Evolutionary conservation across 2,329 filamentous ascomycete genomes (phyloP).

Genomic region (Pestalotiopsis sp.): DNA sequence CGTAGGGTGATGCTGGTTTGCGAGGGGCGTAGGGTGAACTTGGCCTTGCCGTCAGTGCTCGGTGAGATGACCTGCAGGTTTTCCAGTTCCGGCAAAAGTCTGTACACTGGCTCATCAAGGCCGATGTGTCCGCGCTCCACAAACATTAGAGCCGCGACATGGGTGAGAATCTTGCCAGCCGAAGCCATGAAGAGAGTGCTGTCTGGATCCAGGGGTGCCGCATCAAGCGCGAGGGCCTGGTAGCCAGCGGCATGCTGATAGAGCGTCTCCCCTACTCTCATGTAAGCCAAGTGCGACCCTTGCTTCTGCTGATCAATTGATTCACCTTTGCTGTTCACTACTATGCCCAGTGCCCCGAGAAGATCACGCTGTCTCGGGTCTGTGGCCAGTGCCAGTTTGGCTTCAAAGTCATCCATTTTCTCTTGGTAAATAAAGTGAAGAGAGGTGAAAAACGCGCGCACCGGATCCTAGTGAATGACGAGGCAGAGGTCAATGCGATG

Average conservation of each 20-base stretch:
- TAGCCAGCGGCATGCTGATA: not conserved
- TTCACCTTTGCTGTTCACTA: slow-evolving; percentile 8
- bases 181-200: slow-evolving; percentile 10
- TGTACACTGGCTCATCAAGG: slow-evolving; percentile 47
- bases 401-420: slow-evolving; percentile 8
- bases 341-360: slow-evolving; percentile 2
- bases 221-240: slow-evolving; percentile 9
- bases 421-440: not conserved
- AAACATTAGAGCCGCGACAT: slow-evolving; percentile 46
- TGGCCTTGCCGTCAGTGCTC: slow-evolving; percentile 37
- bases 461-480: not conserved
- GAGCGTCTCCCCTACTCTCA: not conserved
- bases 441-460: not conserved
- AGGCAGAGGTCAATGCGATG: not conserved
- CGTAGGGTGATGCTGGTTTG: slow-evolving; percentile 42
- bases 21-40: not conserved
- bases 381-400: slow-evolving; percentile 1
- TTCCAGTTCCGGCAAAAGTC: slow-evolving; percentile 45
- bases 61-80: slow-evolving; percentile 41
- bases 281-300: not conserved
- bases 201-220: slow-evolving; percentile 2
- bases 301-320: not conserved
- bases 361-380: not conserved
- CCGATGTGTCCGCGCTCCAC: slow-evolving; percentile 47
- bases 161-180: slow-evolving; percentile 44